Base-by-base conservation (phyloP, 1,284 basidiomycete species). In the Hemileia vastatrix region DNA sequence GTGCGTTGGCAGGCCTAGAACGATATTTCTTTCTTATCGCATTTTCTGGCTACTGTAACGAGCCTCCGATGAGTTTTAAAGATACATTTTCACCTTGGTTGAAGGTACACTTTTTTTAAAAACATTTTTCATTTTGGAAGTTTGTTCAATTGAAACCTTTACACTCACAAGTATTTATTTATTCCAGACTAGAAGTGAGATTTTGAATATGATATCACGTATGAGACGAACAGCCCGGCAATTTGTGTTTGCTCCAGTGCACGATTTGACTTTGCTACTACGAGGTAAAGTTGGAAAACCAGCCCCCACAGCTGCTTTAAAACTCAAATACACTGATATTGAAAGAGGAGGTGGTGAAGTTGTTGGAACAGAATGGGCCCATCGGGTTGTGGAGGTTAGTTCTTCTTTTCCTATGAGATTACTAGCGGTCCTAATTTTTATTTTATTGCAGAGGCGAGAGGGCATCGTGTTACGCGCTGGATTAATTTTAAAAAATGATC, bases 391-490 rank as follows among this genome's bases (percentile, higher is more conserved):
- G 45, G 87, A 87, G 80, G 87, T 87, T 56, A 51, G 79, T 62
- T 45, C 19, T 18, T 11, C 13, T 33, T 21, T 8, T 40, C n/a
- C 32, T 6, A 18, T 23, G 15, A 19, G 8, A 52, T 24, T n/a
- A 21, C 19, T 6, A 9, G 2, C 9, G 32, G n/a, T 33, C 18
- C 0, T 6, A 18, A 23, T 19, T 27, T 43, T 33, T 47, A 43
- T 55, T 45, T 65, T 8, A 54, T 18, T 2, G 13, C 70, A 89
- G 84, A 89, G 90, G 72, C 86, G 93, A n/a, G 86, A 83, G 64
- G 92, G 93, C 0, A 90, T 96, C 72, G 93, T 95, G 72, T 78
- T 97, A 18, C 83, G 93, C 44, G 86, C 91, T 83, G 87, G 88
- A 86, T 69, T 53, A 82, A 78, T 65, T n/a, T 60, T 70, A 52